phyloP scores from a whole-genome alignment of 768 basidiomycete genomes.

The Auriscalpium microsporum region DNA sequence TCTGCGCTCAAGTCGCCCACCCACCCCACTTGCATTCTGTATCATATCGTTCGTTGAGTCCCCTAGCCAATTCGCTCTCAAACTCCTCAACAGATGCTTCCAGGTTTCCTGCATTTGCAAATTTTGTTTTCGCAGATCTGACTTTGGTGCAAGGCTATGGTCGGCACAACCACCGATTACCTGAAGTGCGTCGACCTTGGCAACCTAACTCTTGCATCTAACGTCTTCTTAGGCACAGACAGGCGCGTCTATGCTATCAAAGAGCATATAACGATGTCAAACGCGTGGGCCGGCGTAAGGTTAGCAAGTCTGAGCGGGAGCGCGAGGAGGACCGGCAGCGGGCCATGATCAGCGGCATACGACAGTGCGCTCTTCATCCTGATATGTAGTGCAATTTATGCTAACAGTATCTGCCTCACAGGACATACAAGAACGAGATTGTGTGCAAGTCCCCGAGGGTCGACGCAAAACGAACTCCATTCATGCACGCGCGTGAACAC shows the following conservation, averaged over 20 bases:
- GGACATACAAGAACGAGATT: not conserved
- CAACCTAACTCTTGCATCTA: not conserved
- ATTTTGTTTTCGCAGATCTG: not conserved
- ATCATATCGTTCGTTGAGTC: too few species aligned
- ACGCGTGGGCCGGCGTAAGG: not conserved
- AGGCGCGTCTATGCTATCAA: not conserved
- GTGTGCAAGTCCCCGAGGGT: not conserved
- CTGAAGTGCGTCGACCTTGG: too few species aligned
- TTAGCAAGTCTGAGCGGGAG: not conserved
- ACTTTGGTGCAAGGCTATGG: not conserved
- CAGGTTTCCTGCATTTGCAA: too few species aligned
- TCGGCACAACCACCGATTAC: too few species aligned
- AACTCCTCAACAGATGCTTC: too few species aligned
- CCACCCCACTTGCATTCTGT: too few species aligned
- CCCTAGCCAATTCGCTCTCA: too few species aligned
- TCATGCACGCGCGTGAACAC: not conserved
- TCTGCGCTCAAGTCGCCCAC: too few species aligned
- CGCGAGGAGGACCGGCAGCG: not conserved
- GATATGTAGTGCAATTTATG: not conserved
- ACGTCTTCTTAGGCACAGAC: not conserved
- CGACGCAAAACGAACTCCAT: not conserved
- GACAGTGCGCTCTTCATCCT: not conserved
- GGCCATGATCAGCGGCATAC: not conserved
- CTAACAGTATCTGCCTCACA: too few species aligned
- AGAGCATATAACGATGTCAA: not conserved